Evolutionary conservation across 352 stramenopile genomes (phyloP).

Genomic region (Discostella stelligera): DNA sequence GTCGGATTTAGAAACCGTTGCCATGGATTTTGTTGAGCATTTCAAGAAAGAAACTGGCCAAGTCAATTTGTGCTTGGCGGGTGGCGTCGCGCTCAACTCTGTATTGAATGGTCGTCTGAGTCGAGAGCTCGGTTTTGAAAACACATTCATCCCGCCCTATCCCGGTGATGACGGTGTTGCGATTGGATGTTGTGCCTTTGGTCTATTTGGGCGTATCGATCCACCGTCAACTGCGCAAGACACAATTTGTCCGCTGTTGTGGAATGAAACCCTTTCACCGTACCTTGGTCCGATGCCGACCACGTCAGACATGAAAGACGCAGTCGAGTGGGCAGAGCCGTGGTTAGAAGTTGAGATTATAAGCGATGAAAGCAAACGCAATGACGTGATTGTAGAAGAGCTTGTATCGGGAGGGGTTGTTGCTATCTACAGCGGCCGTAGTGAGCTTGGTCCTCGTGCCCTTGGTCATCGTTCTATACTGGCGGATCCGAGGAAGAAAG

Average conservation of each 20-base stretch:
- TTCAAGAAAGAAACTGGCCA: constrained; percentile 78
- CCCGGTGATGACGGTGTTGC: constrained; percentile 81
- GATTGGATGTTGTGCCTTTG: constrained; percentile 78
- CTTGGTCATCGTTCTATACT: constrained; percentile 86
- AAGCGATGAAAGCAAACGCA: constrained; percentile 50
- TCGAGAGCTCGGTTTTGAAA: constrained; percentile 69
- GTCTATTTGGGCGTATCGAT: constrained; percentile 57
- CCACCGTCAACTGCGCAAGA: neutral
- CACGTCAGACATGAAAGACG: constrained; percentile 56
- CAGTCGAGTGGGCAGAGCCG: constrained; percentile 58
- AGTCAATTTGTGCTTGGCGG: constrained; percentile 73
- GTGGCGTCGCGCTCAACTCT: constrained; percentile 75
- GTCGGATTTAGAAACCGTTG: constrained; percentile 79
- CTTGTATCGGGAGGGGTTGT: constrained; percentile 75
- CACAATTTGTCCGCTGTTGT: constrained; percentile 38
- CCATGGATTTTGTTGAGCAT: constrained; percentile 79
- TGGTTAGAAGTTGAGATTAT: constrained; percentile 70
- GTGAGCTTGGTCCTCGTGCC: constrained; percentile 84
- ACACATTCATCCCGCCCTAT: constrained; percentile 79
- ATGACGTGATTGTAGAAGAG: constrained; percentile 65
- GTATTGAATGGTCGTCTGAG: constrained; percentile 75
- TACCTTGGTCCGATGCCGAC: constrained; percentile 62
- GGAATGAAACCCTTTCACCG: constrained; percentile 64
- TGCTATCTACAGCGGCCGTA: constrained; percentile 83
- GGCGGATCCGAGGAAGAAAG: constrained; percentile 79